Evolutionary conservation across 139 green algal species (phyloP).

Genomic region (Chlamydomonas eustigma): DNA sequence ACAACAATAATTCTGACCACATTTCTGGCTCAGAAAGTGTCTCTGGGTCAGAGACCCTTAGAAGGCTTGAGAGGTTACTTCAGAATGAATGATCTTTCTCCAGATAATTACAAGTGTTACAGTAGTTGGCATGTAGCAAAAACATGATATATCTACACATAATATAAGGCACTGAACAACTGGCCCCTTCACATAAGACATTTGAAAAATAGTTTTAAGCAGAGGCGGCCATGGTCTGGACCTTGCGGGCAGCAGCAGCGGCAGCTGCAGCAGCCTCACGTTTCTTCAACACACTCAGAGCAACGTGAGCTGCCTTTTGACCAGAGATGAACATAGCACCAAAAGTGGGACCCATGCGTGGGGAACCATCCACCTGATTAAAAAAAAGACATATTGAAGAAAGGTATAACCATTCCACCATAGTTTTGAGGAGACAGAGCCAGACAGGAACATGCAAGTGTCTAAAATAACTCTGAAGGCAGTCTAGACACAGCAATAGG

Average conservation of each 20-base stretch:
- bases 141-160: no score
- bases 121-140: no score
- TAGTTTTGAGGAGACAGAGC: no score
- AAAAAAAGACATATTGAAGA: background rate
- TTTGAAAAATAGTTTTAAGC: background rate
- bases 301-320: slow-evolving; percentile 56
- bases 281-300: slow-evolving; percentile 8
- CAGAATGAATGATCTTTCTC: no score
- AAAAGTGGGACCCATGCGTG: slow-evolving; percentile 95
- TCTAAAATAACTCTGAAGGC: no score
- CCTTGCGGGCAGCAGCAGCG: background rate
- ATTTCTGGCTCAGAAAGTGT: background rate
- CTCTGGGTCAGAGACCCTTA: background rate
- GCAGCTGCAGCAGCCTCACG: slow-evolving; percentile 1
- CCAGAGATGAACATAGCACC: slow-evolving; percentile 91
- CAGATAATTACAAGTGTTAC: no score
- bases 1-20: no score
- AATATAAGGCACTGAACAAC: background rate
- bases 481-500: no score
- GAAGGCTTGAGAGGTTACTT: background rate
- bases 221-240: background rate
- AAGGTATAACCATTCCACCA: no score
- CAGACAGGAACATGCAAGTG: no score
- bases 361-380: slow-evolving; percentile 53
- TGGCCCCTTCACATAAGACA: background rate